Evolutionary conservation across 2,329 filamentous ascomycete species (phyloP), one percentile per base, ranked within the genome.

Genomic region (Macrophomina tecta): DNA sequence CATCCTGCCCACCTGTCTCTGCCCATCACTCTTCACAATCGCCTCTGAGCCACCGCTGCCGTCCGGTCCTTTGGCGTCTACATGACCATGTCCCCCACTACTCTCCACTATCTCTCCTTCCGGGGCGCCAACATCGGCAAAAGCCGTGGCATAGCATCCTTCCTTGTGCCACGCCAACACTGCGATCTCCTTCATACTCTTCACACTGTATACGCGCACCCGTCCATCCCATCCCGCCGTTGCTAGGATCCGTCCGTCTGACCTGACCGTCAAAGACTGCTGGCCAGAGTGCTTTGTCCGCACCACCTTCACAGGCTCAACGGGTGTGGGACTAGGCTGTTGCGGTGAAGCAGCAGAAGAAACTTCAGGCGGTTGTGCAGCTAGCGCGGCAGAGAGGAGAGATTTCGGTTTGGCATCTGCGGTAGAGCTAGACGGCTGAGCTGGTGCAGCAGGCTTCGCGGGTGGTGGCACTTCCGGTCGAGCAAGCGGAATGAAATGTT

Each of bases 131-230:
- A 86, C 71, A 2, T 80, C 72, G 0, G 84, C 89, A 81, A 98
- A 96, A 0, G 88, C 89, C 18, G 92, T 85, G 3, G 92, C 87
- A 79, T 95, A 97, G 70, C 92, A 94, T 1, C 94, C 94, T 38
- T 91, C 90, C 71, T 90, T 89, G 78, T 98, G 95, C 94, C 94
- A 98, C 78, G 96, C 97, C 69, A 98, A 81, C 65, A 97, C 93
- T 0, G 94, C 95, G 11, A 98, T 79, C 78, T 98, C 94, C 73
- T 90, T 91, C 83, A 98, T 85, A 0, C 89, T 91, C 78, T 90
- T 93, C 55, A 85, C 81, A 3, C 90, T 91, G 77, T 98, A 99
- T 1, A 98, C 89, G 8, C 95, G 85, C 1, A 94, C 83, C 56
- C 89, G 87, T 1, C 88, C 86, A 77, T 99, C 95, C 95, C 95